Evolutionary conservation across 1,284 basidiomycete genomes (phyloP).

Genomic region (Xerocomus cyaneibrunnescens): DNA sequence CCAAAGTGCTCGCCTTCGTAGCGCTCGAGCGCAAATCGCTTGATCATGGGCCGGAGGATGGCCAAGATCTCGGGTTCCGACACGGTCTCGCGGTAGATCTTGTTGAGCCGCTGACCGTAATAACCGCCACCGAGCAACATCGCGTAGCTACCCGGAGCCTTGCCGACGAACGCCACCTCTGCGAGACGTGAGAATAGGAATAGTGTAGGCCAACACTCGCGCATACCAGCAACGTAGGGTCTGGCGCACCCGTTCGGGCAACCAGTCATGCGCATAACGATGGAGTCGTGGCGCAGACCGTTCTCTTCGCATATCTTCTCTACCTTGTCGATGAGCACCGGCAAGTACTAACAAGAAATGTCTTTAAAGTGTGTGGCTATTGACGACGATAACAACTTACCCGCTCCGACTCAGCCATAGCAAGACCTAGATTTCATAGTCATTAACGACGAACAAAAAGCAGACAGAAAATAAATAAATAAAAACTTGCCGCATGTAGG

Average conservation of each 20-base stretch:
- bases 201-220: not conserved
- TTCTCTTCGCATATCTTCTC: conserved; percentile 94
- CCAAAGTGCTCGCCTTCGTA: conserved; percentile 92
- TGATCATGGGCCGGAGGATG: conserved; percentile 91
- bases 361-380: conserved; percentile 1
- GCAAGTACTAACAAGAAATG: conserved; percentile 69
- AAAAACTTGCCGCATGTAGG: conserved; percentile 79
- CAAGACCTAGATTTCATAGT: conserved; percentile 56
- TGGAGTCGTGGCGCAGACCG: conserved; percentile 90
- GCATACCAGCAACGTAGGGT: conserved; percentile 86
- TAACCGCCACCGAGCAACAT: conserved; percentile 98
- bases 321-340: conserved; percentile 91
- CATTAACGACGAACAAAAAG: conserved; percentile 4
- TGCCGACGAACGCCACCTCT: conserved; percentile 96
- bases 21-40: conserved; percentile 87
- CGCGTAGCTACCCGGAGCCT: conserved; percentile 90
- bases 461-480: not conserved
- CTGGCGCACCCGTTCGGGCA: conserved; percentile 94
- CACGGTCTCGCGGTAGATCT: conserved; percentile 91
- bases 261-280: conserved; percentile 98
- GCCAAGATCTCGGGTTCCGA: conserved; percentile 93
- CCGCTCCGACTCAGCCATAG: conserved; percentile 94
- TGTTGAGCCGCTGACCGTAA: conserved; percentile 91
- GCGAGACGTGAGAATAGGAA: conserved; percentile 14
- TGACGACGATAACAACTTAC: conserved; percentile 39